These are phyloP conservation scores for Nakazawaea pomicola DNA, from an alignment of 805 yeast species.

Conservation along the genomic window DNA sequence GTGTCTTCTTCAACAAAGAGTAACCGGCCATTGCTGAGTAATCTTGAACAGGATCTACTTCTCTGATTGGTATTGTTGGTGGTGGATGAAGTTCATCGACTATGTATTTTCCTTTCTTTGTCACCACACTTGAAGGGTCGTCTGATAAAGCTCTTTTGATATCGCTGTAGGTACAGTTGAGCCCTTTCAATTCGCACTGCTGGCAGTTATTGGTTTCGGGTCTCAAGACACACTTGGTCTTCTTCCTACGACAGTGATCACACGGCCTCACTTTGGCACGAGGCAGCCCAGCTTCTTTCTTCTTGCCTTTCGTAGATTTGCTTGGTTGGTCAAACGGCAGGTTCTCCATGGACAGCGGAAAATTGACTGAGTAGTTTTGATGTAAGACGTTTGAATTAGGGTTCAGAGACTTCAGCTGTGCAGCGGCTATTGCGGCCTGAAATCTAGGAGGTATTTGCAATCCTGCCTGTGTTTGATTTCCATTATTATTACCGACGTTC, in stretches of 20 bases:
- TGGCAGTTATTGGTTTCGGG: slow-evolving; percentile 63
- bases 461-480: neutral
- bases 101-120: slow-evolving; percentile 21
- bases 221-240: slow-evolving; percentile 69
- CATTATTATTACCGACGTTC: neutral
- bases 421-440: slow-evolving; percentile 11
- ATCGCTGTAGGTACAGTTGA: slow-evolving; percentile 72
- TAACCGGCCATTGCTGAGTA: slow-evolving; percentile 59
- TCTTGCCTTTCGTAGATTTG: slow-evolving; percentile 6
- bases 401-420: slow-evolving; percentile 2
- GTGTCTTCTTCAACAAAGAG: slow-evolving; percentile 60
- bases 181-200: slow-evolving; percentile 69
- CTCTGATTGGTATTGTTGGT: slow-evolving; percentile 39
- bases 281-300: slow-evolving; percentile 31
- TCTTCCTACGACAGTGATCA: slow-evolving; percentile 78
- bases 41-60: slow-evolving; percentile 59
- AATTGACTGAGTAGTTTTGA: neutral
- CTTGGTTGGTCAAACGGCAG: neutral
- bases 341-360: no score
- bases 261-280: slow-evolving; percentile 56
- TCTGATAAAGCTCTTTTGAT: slow-evolving; percentile 31
- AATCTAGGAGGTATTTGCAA: slow-evolving; percentile 12
- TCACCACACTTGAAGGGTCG: slow-evolving; percentile 19
- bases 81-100: slow-evolving; percentile 33
- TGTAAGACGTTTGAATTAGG: no score